Evolutionary conservation across 768 basidiomycete species (phyloP).

Genomic region (Tulasnella sp.): DNA sequence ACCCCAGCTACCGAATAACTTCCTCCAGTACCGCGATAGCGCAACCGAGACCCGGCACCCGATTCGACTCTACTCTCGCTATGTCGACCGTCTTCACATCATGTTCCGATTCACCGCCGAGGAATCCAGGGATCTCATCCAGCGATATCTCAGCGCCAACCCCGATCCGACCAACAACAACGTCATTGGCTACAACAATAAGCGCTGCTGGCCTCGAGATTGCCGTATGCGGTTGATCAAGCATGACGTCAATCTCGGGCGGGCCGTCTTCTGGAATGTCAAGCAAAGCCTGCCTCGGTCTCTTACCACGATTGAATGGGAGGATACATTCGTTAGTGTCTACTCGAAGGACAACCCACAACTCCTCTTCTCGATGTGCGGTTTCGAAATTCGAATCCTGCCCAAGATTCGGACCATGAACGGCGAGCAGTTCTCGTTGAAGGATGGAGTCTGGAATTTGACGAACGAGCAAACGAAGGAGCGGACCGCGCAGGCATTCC

Average conservation of each 20-base stretch:
- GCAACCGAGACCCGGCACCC: conserved; percentile 94
- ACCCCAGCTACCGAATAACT: conserved; percentile 94
- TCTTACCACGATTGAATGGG: conserved; percentile 98
- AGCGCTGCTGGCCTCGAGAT: conserved; percentile 98
- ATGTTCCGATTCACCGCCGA: conserved; percentile 97
- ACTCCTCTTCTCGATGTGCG: conserved; percentile 94
- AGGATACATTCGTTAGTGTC: conserved; percentile 93
- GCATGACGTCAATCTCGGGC: conserved; percentile 96
- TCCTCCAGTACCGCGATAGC: conserved; percentile 92
- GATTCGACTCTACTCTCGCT: conserved; percentile 95
- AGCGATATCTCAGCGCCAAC: conserved; percentile 92
- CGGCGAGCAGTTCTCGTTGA: conserved; percentile 93
- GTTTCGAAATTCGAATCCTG: conserved; percentile 96
- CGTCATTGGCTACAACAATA: conserved; percentile 98
- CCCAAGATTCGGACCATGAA: conserved; percentile 93
- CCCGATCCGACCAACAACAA: conserved; percentile 99
- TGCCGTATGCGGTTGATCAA: conserved; percentile 99
- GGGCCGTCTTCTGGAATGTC: conserved; percentile 99
- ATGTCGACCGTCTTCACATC: conserved; percentile 89
- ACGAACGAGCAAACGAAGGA: conserved; percentile 97
- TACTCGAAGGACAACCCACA: conserved; percentile 98
- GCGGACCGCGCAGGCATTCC: conserved; percentile 93
- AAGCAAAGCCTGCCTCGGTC: conserved; percentile 94
- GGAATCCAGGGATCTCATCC: conserved; percentile 93
- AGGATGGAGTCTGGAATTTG: conserved; percentile 93